A percentile compares a stretch with the other conserved stretches of the same genome.
These are phyloP conservation scores for Xylaria telfairii DNA, from an alignment of 495 filamentous ascomycete genomes.

Conservation along the genomic window DNA sequence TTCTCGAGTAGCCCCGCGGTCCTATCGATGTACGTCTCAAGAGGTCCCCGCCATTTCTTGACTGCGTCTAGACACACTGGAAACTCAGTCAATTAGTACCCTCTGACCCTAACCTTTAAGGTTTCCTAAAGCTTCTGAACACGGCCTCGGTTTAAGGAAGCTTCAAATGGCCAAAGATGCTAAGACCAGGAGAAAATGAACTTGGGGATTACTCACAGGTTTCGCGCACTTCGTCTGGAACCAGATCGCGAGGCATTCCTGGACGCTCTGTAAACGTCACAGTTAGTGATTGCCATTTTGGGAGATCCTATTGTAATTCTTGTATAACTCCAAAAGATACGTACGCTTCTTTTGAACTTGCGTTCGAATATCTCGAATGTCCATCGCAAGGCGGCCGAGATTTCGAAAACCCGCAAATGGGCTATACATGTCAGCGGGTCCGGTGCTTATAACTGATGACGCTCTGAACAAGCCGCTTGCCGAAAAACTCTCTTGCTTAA, in stretches of 20 bases:
- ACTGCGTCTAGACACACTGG: constrained; percentile 44
- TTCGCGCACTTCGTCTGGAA: constrained; percentile 49
- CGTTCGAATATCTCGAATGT: constrained; percentile 43
- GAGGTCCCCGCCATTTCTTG: constrained; percentile 41
- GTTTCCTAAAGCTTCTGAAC: background rate
- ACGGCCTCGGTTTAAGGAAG: background rate
- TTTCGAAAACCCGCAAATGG: constrained; percentile 31
- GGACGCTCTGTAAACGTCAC: constrained; percentile 31
- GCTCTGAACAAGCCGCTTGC: constrained; percentile 11
- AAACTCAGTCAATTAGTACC: background rate
- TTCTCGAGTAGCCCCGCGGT: constrained; percentile 43
- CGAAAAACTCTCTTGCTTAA: constrained; percentile 26
- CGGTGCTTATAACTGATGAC: constrained; percentile 9
- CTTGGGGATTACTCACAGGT: constrained; percentile 19
- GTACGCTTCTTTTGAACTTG: constrained; percentile 45
- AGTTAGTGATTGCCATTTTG: background rate
- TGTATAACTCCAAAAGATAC: background rate
- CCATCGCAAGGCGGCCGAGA: constrained; percentile 34
- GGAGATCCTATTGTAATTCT: background rate
- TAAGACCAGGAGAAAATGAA: background rate
- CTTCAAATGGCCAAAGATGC: background rate
- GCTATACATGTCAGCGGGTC: constrained; percentile 20
- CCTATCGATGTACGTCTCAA: constrained; percentile 42
- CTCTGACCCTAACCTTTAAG: background rate
- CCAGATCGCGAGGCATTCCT: constrained; percentile 50